phyloP scores from a whole-genome alignment of 148 eudicot species.

The Chenopodium formosanum region DNA sequence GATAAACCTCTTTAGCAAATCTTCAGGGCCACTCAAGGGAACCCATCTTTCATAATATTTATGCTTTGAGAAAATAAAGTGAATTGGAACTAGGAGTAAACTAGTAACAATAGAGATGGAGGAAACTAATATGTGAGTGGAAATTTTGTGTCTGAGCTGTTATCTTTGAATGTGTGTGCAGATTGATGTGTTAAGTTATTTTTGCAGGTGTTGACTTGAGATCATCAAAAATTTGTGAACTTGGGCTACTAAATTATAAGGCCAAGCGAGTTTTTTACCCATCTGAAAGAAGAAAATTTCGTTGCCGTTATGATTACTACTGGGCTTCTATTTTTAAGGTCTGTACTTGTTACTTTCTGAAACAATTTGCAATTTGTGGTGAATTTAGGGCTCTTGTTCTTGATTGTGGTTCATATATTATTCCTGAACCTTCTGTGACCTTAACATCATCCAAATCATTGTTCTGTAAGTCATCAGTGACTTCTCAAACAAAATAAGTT shows the following conservation, averaged over 20 bases:
- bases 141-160: not conserved
- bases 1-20: too few relatives aligned
- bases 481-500: not conserved
- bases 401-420: slow-evolving; percentile 6
- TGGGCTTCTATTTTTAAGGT: slow-evolving; percentile 99
- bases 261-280: slow-evolving; percentile 92
- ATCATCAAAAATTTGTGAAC: slow-evolving; percentile 92
- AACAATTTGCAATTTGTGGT: not conserved
- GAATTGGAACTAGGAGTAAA: not conserved
- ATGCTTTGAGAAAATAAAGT: not conserved
- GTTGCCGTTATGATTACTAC: slow-evolving; percentile 95
- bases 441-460: not conserved
- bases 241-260: slow-evolving; percentile 84
- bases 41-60: too few relatives aligned
- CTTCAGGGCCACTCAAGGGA: too few relatives aligned
- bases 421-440: not conserved
- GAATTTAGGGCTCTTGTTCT: not conserved
- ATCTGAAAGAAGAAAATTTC: slow-evolving; percentile 69
- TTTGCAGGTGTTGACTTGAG: slow-evolving; percentile 86
- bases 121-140: not conserved
- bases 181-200: slow-evolving; percentile 20
- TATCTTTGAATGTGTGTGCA: slow-evolving; percentile 7
- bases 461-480: not conserved
- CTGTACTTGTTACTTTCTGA: slow-evolving; percentile 1
- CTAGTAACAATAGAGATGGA: not conserved